Evolutionary conservation across 176 grass and related monocot genomes (phyloP), one percentile per base, ranked within the genome.

Genomic region (Carex pumila): DNA sequence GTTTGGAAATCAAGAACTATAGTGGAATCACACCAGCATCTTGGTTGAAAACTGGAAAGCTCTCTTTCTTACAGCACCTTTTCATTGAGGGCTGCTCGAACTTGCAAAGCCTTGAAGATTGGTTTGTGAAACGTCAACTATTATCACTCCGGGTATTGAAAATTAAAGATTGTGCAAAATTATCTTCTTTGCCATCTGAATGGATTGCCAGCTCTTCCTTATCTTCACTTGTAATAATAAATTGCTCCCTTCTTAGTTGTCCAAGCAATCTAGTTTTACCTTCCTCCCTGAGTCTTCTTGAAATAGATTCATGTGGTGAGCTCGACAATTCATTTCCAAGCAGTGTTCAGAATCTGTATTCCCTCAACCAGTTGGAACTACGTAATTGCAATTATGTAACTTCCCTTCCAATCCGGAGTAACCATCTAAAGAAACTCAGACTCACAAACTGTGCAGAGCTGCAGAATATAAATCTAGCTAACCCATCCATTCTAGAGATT

Each of bases 1-100:
- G 53, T 8, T 65, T 86, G 59, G 30, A 76, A 19, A 64, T 86
- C 52, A 25, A 66, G 32, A 43, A 55, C 63, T 86, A 81, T 71
- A 17, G 12, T 22, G 73, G 85, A 19, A 39, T 47, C 37, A 86
- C 14, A 59, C 65, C 43, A n/a, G 56, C 76, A 12, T 50, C 41
- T 13, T 86, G 85, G 76, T 67, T 86, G 34, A n/a, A 34, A 61
- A 56, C 52, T 11, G 54, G 36, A 10, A 61, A 32, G 2, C 13
- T 81, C 39, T 43, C 39, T 6, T 43, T 43, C 39, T 43, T 43
- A 5, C 39, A 6, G 39, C 39, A 43, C 5, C 6, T 43, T 43
- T 5, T 5, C 7, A 43, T 43, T 7, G 6, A 43, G 6, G 39
- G 39, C 39, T 63, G 79, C 29, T 34, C 5, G 0, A 81, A 61